These are phyloP conservation scores for Chrysopogon serrulatus DNA, from an alignment of 176 grass and related monocot species.

Conservation along the genomic window DNA sequence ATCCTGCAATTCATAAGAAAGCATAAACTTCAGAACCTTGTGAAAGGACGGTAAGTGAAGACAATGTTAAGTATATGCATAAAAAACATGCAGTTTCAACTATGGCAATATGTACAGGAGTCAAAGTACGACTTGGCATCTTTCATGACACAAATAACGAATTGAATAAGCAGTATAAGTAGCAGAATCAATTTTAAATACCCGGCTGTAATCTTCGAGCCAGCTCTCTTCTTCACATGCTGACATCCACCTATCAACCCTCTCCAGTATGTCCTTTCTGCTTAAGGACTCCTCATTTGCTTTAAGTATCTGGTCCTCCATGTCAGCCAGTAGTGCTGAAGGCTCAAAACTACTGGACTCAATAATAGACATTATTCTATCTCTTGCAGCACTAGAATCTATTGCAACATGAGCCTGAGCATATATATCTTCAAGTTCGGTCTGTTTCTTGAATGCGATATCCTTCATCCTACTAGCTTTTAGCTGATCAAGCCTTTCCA, in stretches of 20 bases:
- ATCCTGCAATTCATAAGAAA: conserved; percentile 48
- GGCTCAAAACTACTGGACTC: conserved; percentile 77
- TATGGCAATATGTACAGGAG: not conserved
- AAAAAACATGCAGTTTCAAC: not conserved
- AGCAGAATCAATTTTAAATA: conserved; percentile 31
- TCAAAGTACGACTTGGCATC: not conserved
- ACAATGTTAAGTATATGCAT: not conserved
- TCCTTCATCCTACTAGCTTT: conserved; percentile 96
- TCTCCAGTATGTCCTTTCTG: conserved; percentile 94
- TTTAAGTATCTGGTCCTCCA: conserved; percentile 81
- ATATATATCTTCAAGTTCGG: conserved; percentile 93
- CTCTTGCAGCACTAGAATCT: conserved; percentile 59
- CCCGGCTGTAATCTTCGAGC: conserved; percentile 94
- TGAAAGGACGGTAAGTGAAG: not conserved
- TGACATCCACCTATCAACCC: conserved; percentile 82
- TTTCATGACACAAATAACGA: conserved; percentile 5
- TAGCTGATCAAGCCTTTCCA: conserved; percentile 84
- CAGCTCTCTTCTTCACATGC: conserved; percentile 98
- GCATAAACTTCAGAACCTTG: not conserved
- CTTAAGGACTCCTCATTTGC: conserved; percentile 82
- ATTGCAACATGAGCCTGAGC: conserved; percentile 58
- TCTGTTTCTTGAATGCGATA: conserved; percentile 83
- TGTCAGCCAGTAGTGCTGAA: conserved; percentile 73
- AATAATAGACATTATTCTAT: conserved; percentile 72
- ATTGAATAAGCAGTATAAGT: not conserved